Evolutionary conservation across 768 basidiomycete species (phyloP), one percentile per base, ranked within the genome.

Genomic region (Inosperma sp.): DNA sequence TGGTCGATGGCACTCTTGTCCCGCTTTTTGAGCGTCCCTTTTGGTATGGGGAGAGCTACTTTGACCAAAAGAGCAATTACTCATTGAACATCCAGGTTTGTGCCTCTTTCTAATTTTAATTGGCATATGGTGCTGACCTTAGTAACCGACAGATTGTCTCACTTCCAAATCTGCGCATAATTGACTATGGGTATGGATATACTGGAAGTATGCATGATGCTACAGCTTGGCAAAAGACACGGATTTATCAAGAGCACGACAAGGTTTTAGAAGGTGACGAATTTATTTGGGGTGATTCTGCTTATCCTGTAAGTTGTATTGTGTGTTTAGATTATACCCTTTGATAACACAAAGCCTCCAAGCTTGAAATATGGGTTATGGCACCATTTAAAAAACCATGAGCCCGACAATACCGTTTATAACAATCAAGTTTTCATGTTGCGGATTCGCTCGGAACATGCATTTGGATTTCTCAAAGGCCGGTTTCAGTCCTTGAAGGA

Each of bases 1-100:
- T 68, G 14, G 68, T 68, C 40, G 71, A 76, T 58, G 72, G 73
- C 1, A 73, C 71, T 6, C 46, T 73, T 2, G 52, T 76, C 1
- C 64, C 68, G 1, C 59, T n/a, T n/a, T n/a, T n/a, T n/a, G n/a
- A n/a, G n/a, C n/a, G n/a, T n/a, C n/a, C n/a, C n/a, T n/a, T 33
- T n/a, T 68, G 61, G 58, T 67, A 62, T 57, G 68, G 72, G 0
- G 62, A 71, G 37, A 63, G 58, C 33, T 73, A 68, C 49, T 73
- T 67, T 49, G 69, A 72, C 53, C 48, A 63, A 5, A 73, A 72
- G 52, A 60, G 56, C 21, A 65, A 69, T 30, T 73, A 73, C 43
- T 72, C 68, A 1, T 48, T 74, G 12, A 72, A 73, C 49, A 58
- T 71, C 41, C 68, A 69, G 51, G 62, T 65, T 29, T 50, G 63